Base-by-base conservation (phyloP, 2,329 filamentous ascomycete genomes). In the Microascus cirrosus region DNA sequence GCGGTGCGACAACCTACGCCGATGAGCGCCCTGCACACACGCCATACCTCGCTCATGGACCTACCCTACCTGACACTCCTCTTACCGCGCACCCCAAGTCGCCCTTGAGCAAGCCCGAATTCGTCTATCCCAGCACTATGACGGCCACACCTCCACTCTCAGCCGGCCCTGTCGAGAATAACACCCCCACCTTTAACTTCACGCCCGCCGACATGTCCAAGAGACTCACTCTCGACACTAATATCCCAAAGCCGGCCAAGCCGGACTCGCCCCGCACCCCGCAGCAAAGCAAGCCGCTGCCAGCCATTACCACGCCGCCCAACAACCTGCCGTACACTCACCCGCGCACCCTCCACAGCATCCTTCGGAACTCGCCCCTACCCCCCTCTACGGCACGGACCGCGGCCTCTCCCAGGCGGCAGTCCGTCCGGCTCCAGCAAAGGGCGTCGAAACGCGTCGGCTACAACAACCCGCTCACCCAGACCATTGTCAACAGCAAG, bases 331-430 rank as follows among this genome's bases (percentile, higher is more conserved):
- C 83, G 2, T 86, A 86, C 63, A 79, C 73, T 1, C 82, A 82
- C 61, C 79, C 83, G 36, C 76, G 77, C 58, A 73, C 74, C 50
- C 76, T 86, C 11, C 83, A 80, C 66, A 85, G 82, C 68, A 86
- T 86, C 63, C 75, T 86, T 24, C 79, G 83, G 57, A 86, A 86
- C 72, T 86, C 83, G 4, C 83, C 83, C 20, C 73, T 86, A 7
- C 81, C 82, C 22, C 78, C 80, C 1, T 68, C 73, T 2, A 78
- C 70, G 22, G 73, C 78, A 2, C 71, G 72, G 35, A 77, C 78
- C 10, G 79, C 80, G 1, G 69, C 73, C 5, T 83, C 81, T 1
- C 77, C 80, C 1, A 73, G 76, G 59, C 73, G 80, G 42, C 76
- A 79, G 60, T 83, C 82, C 1, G 70, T 74, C 32, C 77, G 80